phyloP scores from a whole-genome alignment of 2,329 filamentous ascomycete species.

The Cucurbitaria berberidis region DNA sequence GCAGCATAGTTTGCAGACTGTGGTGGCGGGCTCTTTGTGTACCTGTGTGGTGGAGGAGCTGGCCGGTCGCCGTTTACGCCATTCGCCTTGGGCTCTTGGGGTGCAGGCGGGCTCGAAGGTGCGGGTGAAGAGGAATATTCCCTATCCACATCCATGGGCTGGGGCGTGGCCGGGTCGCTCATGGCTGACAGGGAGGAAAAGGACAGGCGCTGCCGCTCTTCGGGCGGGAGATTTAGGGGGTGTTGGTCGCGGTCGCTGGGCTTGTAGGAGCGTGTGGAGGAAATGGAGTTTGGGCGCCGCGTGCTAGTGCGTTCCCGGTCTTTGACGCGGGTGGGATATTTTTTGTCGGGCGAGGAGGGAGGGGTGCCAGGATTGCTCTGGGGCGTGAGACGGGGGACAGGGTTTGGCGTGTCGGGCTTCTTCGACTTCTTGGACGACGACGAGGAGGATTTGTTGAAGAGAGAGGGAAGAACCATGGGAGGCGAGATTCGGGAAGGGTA shows the following conservation, averaged over 20 bases:
- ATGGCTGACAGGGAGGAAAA: constrained; percentile 69
- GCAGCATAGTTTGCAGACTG: constrained; percentile 48
- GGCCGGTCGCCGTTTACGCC: constrained; percentile 59
- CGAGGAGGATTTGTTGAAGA: constrained; percentile 45
- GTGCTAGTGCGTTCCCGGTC: constrained; percentile 38
- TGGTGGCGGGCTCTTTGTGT: constrained; percentile 56
- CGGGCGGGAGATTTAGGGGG: constrained; percentile 87
- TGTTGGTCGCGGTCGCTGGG: constrained; percentile 75
- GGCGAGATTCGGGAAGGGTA: constrained; percentile 27
- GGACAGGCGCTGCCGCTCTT: constrained; percentile 80
- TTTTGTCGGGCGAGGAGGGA: constrained; percentile 49
- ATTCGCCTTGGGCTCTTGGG: constrained; percentile 58
- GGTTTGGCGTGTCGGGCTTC: constrained; percentile 29
- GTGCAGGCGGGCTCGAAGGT: constrained; percentile 56
- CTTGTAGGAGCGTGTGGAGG: constrained; percentile 47
- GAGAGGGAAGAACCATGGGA: constrained; percentile 47
- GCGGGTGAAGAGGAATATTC: constrained; percentile 65
- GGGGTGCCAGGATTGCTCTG: constrained; percentile 38
- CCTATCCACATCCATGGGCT: constrained; percentile 79
- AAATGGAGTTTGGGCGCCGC: constrained; percentile 40
- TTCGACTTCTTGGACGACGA: constrained; percentile 43
- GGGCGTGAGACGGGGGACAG: constrained; percentile 29
- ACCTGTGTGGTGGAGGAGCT: constrained; percentile 73
- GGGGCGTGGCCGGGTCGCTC: constrained; percentile 60
- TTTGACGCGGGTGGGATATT: constrained; percentile 39